Evolutionary conservation across 768 basidiomycete species (phyloP), one percentile per base, ranked within the genome.

Genomic region (Termitomyces sp.): DNA sequence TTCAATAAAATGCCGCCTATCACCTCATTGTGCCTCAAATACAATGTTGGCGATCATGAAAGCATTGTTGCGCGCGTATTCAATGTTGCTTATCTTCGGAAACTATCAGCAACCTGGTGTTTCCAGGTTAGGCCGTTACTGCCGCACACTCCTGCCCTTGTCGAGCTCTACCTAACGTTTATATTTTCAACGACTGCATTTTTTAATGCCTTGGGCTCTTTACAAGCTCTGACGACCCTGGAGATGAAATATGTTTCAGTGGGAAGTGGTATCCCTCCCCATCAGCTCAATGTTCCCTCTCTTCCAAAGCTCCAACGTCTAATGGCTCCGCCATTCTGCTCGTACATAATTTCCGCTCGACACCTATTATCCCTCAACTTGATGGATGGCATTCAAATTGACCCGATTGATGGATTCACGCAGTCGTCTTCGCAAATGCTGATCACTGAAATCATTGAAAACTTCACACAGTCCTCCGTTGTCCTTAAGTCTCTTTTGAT

Each of bases 281-380:
- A 36, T 32, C 20, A 49, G 22, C 50, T 61, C 33, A 22, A 51
- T 13, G 14, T 56, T 6, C 56, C 62, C 6, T 61, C 54, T 20
- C 35, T 63, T 26, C 58, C 60, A 16, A 58, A 51, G 3, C 59
- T 65, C 20, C 44, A 35, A 45, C 35, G 7, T 16, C 47, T 65
- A 20, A 6, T 3, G 4, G 50, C 50, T 18, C 58, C 64, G 0
- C 55, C 57, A 9, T 55, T 33, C 1, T 52, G 61, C 45, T 47
- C 35, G 1, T 26, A 40, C 13, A n/a, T 65, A 3, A 47, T 58
- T 26, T 14, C 47, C 4, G 44, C 49, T 20, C 60, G 64, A 16
- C 54, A 52, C 13, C 28, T 65, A 32, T 46, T 48, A 1, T 53
- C 50, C 7, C 12, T 65, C 8, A 32, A 58, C 13, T 20, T 65